Evolutionary conservation across 768 basidiomycete genomes (phyloP).

Genomic region (Astraeus odoratus): DNA sequence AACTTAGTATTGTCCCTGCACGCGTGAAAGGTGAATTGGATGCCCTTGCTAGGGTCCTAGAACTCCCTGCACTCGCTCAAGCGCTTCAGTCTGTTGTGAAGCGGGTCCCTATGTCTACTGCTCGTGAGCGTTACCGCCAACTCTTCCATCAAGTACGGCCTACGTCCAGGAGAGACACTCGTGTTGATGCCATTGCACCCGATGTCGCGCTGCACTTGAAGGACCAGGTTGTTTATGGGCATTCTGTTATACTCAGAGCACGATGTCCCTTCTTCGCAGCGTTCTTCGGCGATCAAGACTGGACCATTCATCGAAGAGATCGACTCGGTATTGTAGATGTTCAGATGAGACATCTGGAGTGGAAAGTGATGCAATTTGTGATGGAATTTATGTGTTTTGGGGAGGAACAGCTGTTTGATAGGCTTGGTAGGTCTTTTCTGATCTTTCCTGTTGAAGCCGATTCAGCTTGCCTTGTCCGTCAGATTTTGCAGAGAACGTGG

Average conservation of each 20-base stretch:
- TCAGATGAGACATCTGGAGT: slow-evolving; percentile 63
- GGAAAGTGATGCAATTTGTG: slow-evolving; percentile 71
- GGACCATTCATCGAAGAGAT: slow-evolving; percentile 63
- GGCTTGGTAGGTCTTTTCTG: slow-evolving; percentile 43
- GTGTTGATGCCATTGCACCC: slow-evolving; percentile 33
- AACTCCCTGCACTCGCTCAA: slow-evolving; percentile 45
- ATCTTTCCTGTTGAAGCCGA: neutral
- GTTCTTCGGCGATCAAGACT: slow-evolving; percentile 78
- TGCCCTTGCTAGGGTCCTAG: slow-evolving; percentile 48
- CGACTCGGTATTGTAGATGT: slow-evolving; percentile 50
- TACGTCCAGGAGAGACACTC: slow-evolving; percentile 3
- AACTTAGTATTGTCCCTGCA: slow-evolving; percentile 34
- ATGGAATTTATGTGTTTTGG: slow-evolving; percentile 76
- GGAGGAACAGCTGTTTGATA: slow-evolving; percentile 62
- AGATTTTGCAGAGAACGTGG: slow-evolving; percentile 60
- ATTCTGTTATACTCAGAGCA: slow-evolving; percentile 74
- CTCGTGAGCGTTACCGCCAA: slow-evolving; percentile 42
- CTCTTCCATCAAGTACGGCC: slow-evolving; percentile 36
- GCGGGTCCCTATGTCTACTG: slow-evolving; percentile 38
- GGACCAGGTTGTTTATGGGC: slow-evolving; percentile 57
- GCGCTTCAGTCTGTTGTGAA: slow-evolving; percentile 61
- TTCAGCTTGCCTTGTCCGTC: slow-evolving; percentile 6
- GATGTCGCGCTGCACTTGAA: slow-evolving; percentile 70
- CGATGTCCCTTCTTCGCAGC: slow-evolving; percentile 78
- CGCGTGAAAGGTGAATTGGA: slow-evolving; percentile 61